These are phyloP conservation scores for Fusarium xylarioides DNA, from an alignment of 2,329 filamentous ascomycete species.

Conservation along the genomic window DNA sequence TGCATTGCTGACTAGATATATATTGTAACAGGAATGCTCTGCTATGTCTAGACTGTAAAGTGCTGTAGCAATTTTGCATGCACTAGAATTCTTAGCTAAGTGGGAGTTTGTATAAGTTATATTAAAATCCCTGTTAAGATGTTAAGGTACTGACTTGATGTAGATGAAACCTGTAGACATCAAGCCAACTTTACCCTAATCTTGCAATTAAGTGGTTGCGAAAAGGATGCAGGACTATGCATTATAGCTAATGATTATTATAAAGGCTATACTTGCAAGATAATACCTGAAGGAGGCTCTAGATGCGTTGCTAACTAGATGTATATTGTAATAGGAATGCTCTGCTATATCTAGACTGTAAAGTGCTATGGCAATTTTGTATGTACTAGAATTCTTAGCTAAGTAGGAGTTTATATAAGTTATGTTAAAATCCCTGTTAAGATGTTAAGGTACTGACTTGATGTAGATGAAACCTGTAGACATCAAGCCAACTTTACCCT, in stretches of 20 bases:
- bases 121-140: rapidly evolving
- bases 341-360: background rate
- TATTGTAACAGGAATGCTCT: background rate
- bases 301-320: background rate
- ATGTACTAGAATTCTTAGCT: background rate
- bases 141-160: background rate
- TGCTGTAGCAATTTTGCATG: background rate
- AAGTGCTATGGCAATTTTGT: background rate
- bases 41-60: background rate
- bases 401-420: background rate
- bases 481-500: background rate
- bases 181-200: background rate
- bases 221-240: background rate
- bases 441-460: background rate
- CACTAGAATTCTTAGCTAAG: background rate
- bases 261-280: background rate
- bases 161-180: background rate
- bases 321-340: background rate
- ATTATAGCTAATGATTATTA: background rate
- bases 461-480: background rate
- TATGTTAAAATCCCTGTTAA: rapidly evolving
- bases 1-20: background rate
- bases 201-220: rapidly evolving
- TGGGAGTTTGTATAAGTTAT: background rate
- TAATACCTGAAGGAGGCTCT: background rate